Evolutionary conservation across 2,329 filamentous ascomycete species (phyloP).

Genomic region (Zalaria sp.): DNA sequence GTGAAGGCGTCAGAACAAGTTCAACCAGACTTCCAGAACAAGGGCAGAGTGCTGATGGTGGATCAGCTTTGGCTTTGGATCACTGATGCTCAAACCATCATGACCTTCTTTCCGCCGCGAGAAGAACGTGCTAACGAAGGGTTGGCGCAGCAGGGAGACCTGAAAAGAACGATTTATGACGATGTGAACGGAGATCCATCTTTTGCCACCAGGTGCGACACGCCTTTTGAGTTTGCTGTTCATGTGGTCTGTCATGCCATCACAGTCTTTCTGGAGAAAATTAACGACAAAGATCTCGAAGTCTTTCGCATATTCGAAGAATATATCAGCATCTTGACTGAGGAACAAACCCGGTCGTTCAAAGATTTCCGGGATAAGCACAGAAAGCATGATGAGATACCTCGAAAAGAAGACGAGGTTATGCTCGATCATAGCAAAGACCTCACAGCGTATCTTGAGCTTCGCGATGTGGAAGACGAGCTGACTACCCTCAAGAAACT

Average conservation of each 20-base stretch:
- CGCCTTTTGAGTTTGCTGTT: conserved; percentile 46
- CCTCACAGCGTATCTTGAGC: conserved; percentile 47
- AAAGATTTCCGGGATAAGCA: conserved; percentile 47
- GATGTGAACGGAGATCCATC: conserved; percentile 45
- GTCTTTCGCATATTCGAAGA: conserved; percentile 53
- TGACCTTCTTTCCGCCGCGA: conserved; percentile 37
- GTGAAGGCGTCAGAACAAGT: background rate
- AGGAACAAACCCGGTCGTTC: conserved; percentile 47
- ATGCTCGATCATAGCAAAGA: conserved; percentile 43
- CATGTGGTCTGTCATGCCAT: conserved; percentile 48
- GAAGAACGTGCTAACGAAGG: conserved; percentile 3
- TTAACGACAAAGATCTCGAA: conserved; percentile 47
- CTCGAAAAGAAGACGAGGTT: conserved; percentile 31
- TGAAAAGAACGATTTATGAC: conserved; percentile 50
- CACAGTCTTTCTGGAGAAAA: conserved; percentile 45
- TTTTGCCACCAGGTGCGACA: conserved; percentile 46
- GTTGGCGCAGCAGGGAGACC: conserved; percentile 35
- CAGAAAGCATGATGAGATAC: conserved; percentile 22
- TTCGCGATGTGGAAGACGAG: conserved; percentile 52
- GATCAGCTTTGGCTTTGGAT: conserved; percentile 49
- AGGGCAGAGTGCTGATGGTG: conserved; percentile 46
- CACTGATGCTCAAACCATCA: conserved; percentile 25
- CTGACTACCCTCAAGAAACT: conserved; percentile 42
- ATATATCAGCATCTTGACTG: conserved; percentile 46
- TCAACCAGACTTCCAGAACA: background rate